Percentiles rank a stretch among this genome's conserved stretches.
These are phyloP conservation scores for Cadophora gregata DNA, from an alignment of 2,329 filamentous ascomycete genomes.

Conservation along the genomic window DNA sequence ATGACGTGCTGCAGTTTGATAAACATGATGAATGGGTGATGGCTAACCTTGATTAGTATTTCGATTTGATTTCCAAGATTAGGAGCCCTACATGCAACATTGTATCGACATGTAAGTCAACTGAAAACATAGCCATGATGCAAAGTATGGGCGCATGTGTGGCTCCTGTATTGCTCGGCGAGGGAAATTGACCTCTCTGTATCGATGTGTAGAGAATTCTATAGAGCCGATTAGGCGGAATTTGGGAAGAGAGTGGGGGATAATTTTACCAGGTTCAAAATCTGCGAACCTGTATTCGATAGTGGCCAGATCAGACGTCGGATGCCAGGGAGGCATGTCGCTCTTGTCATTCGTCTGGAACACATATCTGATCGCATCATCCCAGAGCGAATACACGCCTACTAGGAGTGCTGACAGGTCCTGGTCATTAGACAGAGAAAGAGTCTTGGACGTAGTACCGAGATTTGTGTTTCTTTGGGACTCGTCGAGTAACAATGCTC, in stretches of 20 bases:
- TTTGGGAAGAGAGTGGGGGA: too few relatives aligned
- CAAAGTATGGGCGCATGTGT: conserved; percentile 29
- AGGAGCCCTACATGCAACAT: conserved; percentile 28
- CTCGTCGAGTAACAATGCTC: conserved; percentile 10
- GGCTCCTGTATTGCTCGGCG: conserved; percentile 31
- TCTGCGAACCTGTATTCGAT: conserved; percentile 34
- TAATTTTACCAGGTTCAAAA: conserved; percentile 30
- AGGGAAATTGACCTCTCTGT: conserved; percentile 31
- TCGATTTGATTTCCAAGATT: too few relatives aligned
- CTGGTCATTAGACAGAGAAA: conserved; percentile 17
- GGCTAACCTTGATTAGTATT: conserved; percentile 17
- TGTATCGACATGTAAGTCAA: conserved; percentile 35
- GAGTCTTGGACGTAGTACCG: neutral
- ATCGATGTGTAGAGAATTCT: conserved; percentile 34
- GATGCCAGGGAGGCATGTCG: conserved; percentile 31
- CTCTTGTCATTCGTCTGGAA: conserved; percentile 27
- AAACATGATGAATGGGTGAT: conserved; percentile 36
- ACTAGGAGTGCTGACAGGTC: conserved; percentile 28
- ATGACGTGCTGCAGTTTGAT: conserved; percentile 34
- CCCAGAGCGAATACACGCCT: conserved; percentile 30
- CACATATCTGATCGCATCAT: conserved; percentile 31
- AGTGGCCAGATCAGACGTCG: conserved; percentile 30
- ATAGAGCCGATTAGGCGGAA: neutral
- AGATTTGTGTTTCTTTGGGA: neutral
- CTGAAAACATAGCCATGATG: conserved; percentile 34